A percentile compares a stretch with the other conserved stretches of the same genome.
Evolutionary conservation across 192 early-diverging fungal genomes (phyloP).

Genomic region (Linnemannia hyalina): DNA sequence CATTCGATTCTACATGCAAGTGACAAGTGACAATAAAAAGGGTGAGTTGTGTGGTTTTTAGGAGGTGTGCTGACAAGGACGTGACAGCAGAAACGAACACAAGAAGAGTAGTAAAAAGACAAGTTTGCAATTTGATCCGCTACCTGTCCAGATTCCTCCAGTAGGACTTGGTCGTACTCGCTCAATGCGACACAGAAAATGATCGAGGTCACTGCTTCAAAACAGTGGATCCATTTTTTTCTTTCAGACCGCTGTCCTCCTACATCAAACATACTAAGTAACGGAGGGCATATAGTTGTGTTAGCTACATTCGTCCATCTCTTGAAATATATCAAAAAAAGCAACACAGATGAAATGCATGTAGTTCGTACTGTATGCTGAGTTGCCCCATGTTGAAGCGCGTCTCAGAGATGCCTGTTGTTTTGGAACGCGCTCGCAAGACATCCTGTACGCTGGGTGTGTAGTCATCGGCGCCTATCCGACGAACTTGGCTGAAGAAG

Average conservation of each 20-base stretch:
- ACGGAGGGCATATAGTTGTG: neutral
- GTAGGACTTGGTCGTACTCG: conserved; percentile 93
- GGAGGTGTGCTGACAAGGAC: neutral
- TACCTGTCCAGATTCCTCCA: conserved; percentile 85
- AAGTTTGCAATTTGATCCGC: neutral
- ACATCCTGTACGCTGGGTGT: conserved; percentile 94
- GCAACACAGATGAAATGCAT: neutral
- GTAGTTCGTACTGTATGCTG: conserved; percentile 79
- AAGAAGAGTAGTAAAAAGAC: neutral
- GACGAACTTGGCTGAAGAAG: conserved; percentile 92
- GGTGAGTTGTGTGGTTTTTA: neutral
- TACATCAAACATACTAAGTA: conserved; percentile 85
- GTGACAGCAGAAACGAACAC: neutral
- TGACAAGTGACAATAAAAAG: neutral
- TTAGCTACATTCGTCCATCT: neutral
- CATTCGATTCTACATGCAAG: conserved; percentile 85
- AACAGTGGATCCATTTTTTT: conserved; percentile 91
- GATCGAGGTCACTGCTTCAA: conserved; percentile 89
- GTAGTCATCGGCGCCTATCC: conserved; percentile 89
- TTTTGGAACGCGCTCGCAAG: conserved; percentile 93
- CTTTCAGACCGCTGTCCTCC: conserved; percentile 88
- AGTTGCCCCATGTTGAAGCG: conserved; percentile 92
- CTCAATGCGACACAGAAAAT: conserved; percentile 96
- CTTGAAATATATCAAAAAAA: neutral
- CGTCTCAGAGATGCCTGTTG: conserved; percentile 97